These are phyloP conservation scores for Polyplosphaeria fusca DNA, from an alignment of 495 filamentous ascomycete species.

Conservation along the genomic window DNA sequence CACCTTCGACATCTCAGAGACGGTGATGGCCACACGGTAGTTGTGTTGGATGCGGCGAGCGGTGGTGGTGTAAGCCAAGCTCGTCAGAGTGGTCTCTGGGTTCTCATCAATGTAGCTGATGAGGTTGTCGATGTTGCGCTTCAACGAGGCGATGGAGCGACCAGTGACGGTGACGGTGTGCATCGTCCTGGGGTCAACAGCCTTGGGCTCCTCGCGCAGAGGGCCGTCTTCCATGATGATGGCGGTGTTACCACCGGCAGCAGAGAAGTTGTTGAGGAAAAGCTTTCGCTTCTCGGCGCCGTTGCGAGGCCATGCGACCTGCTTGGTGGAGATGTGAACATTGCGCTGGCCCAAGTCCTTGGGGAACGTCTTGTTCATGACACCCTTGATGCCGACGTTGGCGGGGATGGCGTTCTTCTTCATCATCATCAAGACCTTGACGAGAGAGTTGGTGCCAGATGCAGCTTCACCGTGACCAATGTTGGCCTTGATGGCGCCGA, in stretches of 20 bases:
- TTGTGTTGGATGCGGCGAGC: conserved; percentile 49
- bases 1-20: conserved; percentile 42
- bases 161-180: conserved; percentile 55
- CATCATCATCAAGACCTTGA: conserved; percentile 88
- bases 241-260: conserved; percentile 47
- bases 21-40: conserved; percentile 44
- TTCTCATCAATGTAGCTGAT: conserved; percentile 52
- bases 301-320: conserved; percentile 61
- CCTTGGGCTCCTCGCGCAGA: conserved; percentile 41
- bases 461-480: conserved; percentile 88
- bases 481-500: conserved; percentile 86
- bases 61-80: conserved; percentile 45
- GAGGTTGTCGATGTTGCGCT: conserved; percentile 53
- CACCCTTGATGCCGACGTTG: conserved; percentile 82
- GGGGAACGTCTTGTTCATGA: conserved; percentile 79
- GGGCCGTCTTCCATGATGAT: conserved; percentile 56
- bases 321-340: conserved; percentile 63
- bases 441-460: conserved; percentile 75
- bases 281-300: conserved; percentile 62
- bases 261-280: conserved; percentile 50
- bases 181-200: conserved; percentile 52
- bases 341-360: conserved; percentile 70
- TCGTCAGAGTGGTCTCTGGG: conserved; percentile 44
- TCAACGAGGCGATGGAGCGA: conserved; percentile 52
- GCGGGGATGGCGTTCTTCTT: conserved; percentile 78